Evolutionary conservation across 345 rosid genomes (phyloP), one percentile per base, ranked within the genome.

Genomic region (Anacardium occidentale): DNA sequence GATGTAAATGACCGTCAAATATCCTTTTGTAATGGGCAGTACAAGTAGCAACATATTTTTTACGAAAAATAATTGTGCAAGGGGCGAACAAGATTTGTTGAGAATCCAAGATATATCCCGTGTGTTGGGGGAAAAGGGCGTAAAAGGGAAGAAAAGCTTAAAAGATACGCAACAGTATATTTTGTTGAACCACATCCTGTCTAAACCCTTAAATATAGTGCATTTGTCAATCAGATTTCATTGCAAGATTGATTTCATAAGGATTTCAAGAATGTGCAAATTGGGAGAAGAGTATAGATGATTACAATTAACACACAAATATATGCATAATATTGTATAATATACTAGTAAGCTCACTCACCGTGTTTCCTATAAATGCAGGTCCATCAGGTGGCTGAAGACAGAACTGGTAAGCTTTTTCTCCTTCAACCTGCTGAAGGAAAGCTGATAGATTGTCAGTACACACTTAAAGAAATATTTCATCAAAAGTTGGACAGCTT

Each of bases 331-430:
- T 5, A 13, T 50, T 52, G 45, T 7, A 44, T 6, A 51, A 60
- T 22, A 64, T 75, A 69, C 64, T 37, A 13, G n/a, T 12, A 47
- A 55, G 60, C 63, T 37, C 48, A 77, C 84, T 54, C 81, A 83
- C 98, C 81, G 98, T 93, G 86, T 93, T 93, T 69, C 97, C 97
- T 61, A 93, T 85, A 75, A 91, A 93, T 71, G 98, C 90, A n/a
- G 96, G 92, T 70, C 89, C 89, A 81, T 84, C 76, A 20, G 92
- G 90, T 63, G 97, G 98, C 80, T 94, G 98, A 74, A 94, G 88
- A 84, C 86, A 89, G 74, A 94, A 94, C 66, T 94, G 98, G 74
- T 91, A 94, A 24, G 93, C 87, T 75, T 90, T 85, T 77, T 85
- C 88, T 50, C 97, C 97, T 86, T 89, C 96, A 66, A 82, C 78